These are phyloP conservation scores for Capsicum chinense DNA, from an alignment of 257 asterid genomes.

Conservation along the genomic window DNA sequence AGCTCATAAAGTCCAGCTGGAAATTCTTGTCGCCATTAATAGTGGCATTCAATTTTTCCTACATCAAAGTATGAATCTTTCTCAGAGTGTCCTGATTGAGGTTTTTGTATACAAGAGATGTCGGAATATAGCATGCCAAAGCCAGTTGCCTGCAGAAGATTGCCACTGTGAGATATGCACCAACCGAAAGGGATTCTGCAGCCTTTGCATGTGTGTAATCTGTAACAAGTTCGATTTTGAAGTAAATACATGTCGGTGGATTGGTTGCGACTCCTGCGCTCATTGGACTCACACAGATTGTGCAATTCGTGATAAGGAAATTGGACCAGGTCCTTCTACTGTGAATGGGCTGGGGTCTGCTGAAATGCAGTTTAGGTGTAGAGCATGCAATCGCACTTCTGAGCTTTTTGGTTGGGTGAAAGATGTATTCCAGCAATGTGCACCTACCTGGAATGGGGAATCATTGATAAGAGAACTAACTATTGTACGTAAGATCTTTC, in stretches of 20 bases:
- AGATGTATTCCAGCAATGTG: slow-evolving; percentile 94
- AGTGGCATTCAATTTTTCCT: slow-evolving; percentile 91
- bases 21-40: slow-evolving; percentile 77
- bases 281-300: slow-evolving; percentile 99
- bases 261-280: slow-evolving; percentile 89
- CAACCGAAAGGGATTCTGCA: slow-evolving; percentile 85
- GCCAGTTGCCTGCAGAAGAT: slow-evolving; percentile 79
- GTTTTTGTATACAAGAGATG: slow-evolving; percentile 82
- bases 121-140: slow-evolving; percentile 87
- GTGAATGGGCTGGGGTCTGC: slow-evolving; percentile 64
- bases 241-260: slow-evolving; percentile 94
- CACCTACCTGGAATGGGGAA: slow-evolving; percentile 94
- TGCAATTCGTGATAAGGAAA: slow-evolving; percentile 79
- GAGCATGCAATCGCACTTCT: slow-evolving; percentile 86
- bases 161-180: slow-evolving; percentile 82
- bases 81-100: slow-evolving; percentile 85
- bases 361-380: slow-evolving; percentile 85
- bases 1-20: slow-evolving; percentile 87
- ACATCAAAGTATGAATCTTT: slow-evolving; percentile 88
- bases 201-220: slow-evolving; percentile 93
- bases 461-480: slow-evolving; percentile 81
- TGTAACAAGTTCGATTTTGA: slow-evolving; percentile 93
- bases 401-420: slow-evolving; percentile 95
- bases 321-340: slow-evolving; percentile 74
- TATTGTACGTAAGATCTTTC: slow-evolving; percentile 79